phyloP scores from a whole-genome alignment of 306 rosid species.

The barrel medic (Medicago truncatula) region MtrunA17r5.0-ANR NC_053042.1:8602501-8603000 shows the following conservation, averaged over 20 bases:
- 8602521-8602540: no score
- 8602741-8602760: background rate
- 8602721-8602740: background rate
- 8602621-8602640: no score
- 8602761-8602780: background rate
- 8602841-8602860: background rate
- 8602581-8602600: no score
- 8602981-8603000: background rate
- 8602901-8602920: background rate
- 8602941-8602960: background rate
- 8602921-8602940: background rate
- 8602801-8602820: background rate
- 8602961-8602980: background rate
- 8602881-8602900: background rate
- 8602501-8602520: no score
- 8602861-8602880: background rate
- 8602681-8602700: slow-evolving; percentile 1
- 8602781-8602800: background rate
- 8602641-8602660: no score
- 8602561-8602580: no score
- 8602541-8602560: no score
- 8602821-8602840: background rate
- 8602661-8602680: background rate
- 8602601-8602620: no score
- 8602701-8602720: background rate